These are phyloP conservation scores for Solanum pennellii DNA, from an alignment of 257 asterid species.

Conservation along the genomic window DNA sequence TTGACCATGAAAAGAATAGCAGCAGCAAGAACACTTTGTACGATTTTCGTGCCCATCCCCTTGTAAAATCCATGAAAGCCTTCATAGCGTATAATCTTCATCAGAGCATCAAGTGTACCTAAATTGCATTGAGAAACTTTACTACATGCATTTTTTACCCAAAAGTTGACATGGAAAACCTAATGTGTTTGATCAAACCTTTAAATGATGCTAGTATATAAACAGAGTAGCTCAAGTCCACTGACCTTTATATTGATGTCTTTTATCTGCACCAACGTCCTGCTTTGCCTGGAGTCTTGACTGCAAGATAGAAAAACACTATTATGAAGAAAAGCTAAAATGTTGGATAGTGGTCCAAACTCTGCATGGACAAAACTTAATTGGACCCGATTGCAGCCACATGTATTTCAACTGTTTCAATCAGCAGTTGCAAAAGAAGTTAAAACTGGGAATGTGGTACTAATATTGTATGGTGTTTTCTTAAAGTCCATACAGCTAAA, in stretches of 20 bases:
- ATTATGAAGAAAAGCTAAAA: background rate
- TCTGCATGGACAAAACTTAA: background rate
- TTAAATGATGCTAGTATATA: background rate
- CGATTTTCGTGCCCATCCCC: conserved; percentile 92
- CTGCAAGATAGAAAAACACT: conserved; percentile 33
- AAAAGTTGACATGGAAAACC: background rate
- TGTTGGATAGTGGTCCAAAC: background rate
- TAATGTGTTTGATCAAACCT: background rate
- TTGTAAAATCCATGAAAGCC: conserved; percentile 76
- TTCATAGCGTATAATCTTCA: conserved; percentile 79
- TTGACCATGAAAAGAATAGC: conserved; percentile 95
- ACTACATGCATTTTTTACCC: background rate
- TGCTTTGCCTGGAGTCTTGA: conserved; percentile 97
- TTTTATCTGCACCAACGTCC: conserved; percentile 46
- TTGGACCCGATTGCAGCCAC: background rate
- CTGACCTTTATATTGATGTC: conserved; percentile 77
- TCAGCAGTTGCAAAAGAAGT: background rate
- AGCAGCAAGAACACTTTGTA: conserved; percentile 93
- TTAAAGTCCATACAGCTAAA: background rate
- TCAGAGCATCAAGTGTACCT: conserved; percentile 83
- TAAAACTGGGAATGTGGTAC: background rate
- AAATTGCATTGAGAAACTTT: conserved; percentile 4
- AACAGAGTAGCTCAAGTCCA: background rate
- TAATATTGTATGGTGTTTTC: background rate
- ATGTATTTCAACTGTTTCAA: background rate